Conservation (phyloP, 768 basidiomycete genomes). For the Russula sp. region DNA sequence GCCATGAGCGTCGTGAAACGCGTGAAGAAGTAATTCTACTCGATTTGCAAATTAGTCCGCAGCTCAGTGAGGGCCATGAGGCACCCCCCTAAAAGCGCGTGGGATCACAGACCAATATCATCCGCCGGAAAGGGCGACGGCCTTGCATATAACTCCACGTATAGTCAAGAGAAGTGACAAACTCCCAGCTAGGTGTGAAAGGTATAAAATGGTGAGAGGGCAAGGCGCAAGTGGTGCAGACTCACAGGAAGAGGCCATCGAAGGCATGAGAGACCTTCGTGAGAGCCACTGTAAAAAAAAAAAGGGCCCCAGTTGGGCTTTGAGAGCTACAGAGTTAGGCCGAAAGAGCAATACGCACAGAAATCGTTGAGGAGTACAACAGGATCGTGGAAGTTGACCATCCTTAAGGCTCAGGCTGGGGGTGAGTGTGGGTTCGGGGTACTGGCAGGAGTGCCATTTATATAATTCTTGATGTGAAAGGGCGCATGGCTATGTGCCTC, state of each 20-base stretch:
- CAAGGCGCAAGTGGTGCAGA: neutral
- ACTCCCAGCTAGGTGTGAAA: neutral
- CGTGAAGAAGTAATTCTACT: neutral
- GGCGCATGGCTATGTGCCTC: too few species aligned
- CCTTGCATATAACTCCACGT: neutral
- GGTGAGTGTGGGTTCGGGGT: neutral
- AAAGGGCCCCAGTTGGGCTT: neutral
- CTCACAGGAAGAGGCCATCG: neutral
- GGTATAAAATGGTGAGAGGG: neutral
- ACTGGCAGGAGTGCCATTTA: too few species aligned
- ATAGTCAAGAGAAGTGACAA: neutral
- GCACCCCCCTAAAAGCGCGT: too few species aligned
- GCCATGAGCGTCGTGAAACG: neutral
- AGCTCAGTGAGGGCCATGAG: neutral
- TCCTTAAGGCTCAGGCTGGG: neutral
- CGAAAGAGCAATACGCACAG: neutral
- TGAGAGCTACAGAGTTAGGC: neutral
- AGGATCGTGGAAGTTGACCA: neutral
- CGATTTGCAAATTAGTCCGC: neutral
- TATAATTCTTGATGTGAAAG: too few species aligned
- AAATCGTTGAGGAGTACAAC: neutral
- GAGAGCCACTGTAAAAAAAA: neutral
- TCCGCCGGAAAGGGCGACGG: neutral
- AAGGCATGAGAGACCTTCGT: neutral
- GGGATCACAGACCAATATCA: neutral